phyloP scores from a whole-genome alignment of 139 green algal genomes.

The Yamagishiella unicocca region DNA sequence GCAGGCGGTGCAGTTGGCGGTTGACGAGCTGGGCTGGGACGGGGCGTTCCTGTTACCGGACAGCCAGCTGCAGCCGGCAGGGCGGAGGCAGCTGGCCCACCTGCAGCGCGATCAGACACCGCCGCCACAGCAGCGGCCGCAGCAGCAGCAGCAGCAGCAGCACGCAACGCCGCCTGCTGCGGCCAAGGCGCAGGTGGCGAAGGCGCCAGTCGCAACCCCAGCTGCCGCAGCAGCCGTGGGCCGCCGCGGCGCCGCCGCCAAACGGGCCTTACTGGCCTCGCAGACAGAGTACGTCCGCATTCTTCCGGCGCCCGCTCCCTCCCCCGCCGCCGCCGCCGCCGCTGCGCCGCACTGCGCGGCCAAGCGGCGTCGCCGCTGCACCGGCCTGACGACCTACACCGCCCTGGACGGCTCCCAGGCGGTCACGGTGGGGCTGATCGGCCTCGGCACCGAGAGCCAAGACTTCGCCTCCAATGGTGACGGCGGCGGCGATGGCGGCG shows the following conservation, averaged over 20 bases:
- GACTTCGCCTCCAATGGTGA: neutral
- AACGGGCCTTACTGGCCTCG: neutral
- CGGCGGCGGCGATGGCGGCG: neutral
- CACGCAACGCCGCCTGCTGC: no score
- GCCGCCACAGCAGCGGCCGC: no score
- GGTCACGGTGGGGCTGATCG: neutral
- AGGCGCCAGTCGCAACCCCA: no score
- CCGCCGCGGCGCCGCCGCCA: neutral
- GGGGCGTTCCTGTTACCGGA: constrained; percentile 3
- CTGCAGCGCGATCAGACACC: no score
- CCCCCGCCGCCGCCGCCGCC: neutral
- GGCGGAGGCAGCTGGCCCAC: no score
- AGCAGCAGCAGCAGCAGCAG: no score
- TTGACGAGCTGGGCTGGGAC: constrained; percentile 11
- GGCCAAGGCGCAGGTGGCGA: no score
- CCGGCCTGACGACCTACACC: neutral
- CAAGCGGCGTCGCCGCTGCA: neutral
- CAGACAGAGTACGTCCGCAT: constrained; percentile 23
- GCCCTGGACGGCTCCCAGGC: constrained; percentile 16
- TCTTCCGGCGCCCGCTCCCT: neutral
- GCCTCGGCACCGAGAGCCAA: constrained; percentile 32
- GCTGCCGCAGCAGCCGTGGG: no score
- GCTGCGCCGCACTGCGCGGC: neutral
- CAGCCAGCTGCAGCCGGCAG: constrained; percentile 13
- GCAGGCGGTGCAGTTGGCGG: neutral